These are phyloP conservation scores for Cytospora chrysosperma DNA, from an alignment of 2,329 filamentous ascomycete genomes.

Conservation along the genomic window DNA sequence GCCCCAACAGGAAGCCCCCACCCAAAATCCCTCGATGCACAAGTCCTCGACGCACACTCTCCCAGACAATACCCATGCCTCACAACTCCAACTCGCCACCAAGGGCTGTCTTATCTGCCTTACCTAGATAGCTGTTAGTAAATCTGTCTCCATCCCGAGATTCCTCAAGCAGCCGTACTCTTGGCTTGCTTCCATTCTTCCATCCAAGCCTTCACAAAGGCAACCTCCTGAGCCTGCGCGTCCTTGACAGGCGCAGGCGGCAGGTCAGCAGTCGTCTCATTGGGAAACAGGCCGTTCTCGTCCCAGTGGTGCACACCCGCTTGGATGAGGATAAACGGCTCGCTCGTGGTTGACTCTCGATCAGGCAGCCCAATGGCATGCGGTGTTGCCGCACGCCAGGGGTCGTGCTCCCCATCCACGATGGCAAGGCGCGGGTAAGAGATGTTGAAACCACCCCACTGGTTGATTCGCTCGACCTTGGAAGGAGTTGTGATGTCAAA, in stretches of 20 bases:
- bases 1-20: not conserved
- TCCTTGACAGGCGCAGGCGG: constrained; percentile 59
- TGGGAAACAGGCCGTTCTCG: constrained; percentile 65
- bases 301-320: constrained; percentile 83
- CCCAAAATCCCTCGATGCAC: not conserved
- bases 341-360: constrained; percentile 57
- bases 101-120: not conserved
- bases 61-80: not conserved
- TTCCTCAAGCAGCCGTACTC: constrained; percentile 17
- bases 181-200: constrained; percentile 49
- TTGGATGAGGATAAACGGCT: constrained; percentile 73
- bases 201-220: constrained; percentile 68
- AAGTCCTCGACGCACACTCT: not conserved
- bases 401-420: constrained; percentile 75
- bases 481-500: constrained; percentile 69
- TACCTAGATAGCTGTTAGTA: constrained; percentile 20
- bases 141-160: not conserved
- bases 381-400: constrained; percentile 74
- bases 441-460: constrained; percentile 71
- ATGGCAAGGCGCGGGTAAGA: constrained; percentile 73
- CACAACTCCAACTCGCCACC: not conserved
- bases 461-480: constrained; percentile 67
- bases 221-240: constrained; percentile 56
- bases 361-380: constrained; percentile 61
- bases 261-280: constrained; percentile 57